A percentile compares a stretch with the other conserved stretches of the same genome.
phyloP scores from a whole-genome alignment of 345 rosid species.

The Iberis pinnata region DNA sequence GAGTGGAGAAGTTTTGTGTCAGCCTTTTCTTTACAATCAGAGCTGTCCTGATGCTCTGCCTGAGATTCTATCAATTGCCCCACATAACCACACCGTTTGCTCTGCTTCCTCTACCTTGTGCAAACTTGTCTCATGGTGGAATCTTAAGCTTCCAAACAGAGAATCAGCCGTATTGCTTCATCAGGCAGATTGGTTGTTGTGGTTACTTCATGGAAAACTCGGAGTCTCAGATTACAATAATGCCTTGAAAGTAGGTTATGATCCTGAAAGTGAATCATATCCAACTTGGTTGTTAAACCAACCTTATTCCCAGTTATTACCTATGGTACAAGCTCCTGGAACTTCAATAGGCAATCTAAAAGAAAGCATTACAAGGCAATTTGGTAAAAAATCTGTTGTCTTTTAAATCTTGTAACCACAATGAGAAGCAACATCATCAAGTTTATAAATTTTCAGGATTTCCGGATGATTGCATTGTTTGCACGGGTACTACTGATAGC shows the following conservation, averaged over 20 bases:
- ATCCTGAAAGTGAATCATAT: conserved; percentile 78
- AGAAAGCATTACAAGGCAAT: conserved; percentile 47
- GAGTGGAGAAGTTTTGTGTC: conserved; percentile 57
- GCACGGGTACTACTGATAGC: conserved; percentile 91
- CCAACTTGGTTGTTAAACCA: conserved; percentile 80
- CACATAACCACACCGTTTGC: conserved; percentile 85
- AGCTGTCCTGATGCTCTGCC: conserved; percentile 73
- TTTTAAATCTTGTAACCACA: not conserved
- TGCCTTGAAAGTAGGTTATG: conserved; percentile 92
- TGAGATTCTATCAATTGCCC: conserved; percentile 64
- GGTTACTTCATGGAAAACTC: conserved; percentile 86
- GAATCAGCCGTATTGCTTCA: conserved; percentile 60
- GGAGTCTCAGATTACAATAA: conserved; percentile 91
- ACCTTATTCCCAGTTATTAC: conserved; percentile 68
- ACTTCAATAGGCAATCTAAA: conserved; percentile 53
- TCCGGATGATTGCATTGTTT: conserved; percentile 57
- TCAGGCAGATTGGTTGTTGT: conserved; percentile 95
- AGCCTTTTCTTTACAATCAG: conserved; percentile 76
- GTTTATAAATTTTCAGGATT: conserved; percentile 53
- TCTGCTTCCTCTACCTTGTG: conserved; percentile 82
- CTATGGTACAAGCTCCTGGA: conserved; percentile 74
- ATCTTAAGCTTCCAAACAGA: conserved; percentile 31
- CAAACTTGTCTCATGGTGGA: conserved; percentile 96
- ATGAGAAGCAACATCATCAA: not conserved
- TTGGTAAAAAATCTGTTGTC: conserved; percentile 44